These are phyloP conservation scores for Dendrobium officinale DNA, from an alignment of 106 monocot genomes.

Conservation along the genomic window DNA sequence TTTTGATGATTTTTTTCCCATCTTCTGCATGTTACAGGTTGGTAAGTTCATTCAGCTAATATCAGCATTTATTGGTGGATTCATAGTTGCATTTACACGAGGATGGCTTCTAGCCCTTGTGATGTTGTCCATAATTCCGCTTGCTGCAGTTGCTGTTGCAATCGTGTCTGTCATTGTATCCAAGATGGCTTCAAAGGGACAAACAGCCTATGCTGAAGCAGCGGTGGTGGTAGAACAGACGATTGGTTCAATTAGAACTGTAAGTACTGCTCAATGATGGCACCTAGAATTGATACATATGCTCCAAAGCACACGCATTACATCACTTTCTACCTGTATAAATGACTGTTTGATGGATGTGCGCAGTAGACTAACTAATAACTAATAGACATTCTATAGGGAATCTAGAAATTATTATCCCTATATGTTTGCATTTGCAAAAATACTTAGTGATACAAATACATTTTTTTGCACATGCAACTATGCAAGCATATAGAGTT, in stretches of 20 bases:
- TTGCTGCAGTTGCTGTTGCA: slow-evolving; percentile 41
- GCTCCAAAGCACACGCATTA: no score
- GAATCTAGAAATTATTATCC: no score
- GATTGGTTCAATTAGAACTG: slow-evolving; percentile 72
- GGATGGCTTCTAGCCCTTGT: slow-evolving; percentile 88
- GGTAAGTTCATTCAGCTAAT: slow-evolving; percentile 60
- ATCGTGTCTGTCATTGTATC: slow-evolving; percentile 27
- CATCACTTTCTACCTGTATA: no score
- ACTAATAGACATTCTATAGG: no score
- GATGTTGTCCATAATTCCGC: slow-evolving; percentile 58
- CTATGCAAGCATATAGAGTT: no score
- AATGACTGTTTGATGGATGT: no score
- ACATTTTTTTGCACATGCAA: no score
- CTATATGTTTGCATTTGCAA: no score
- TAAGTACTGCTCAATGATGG: slow-evolving; percentile 9
- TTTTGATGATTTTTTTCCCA: not conserved
- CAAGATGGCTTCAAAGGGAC: slow-evolving; percentile 52
- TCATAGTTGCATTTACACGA: slow-evolving; percentile 50
- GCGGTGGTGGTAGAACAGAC: slow-evolving; percentile 63
- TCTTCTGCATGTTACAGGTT: slow-evolving; percentile 24
- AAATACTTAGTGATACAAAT: no score
- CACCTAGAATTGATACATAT: no score
- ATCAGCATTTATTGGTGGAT: slow-evolving; percentile 68
- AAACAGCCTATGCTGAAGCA: slow-evolving; percentile 54
- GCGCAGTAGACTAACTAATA: no score